Evolutionary conservation across 371 early-diverging fungal species (phyloP).

Genomic region (Rhizopus arrhizus): DNA sequence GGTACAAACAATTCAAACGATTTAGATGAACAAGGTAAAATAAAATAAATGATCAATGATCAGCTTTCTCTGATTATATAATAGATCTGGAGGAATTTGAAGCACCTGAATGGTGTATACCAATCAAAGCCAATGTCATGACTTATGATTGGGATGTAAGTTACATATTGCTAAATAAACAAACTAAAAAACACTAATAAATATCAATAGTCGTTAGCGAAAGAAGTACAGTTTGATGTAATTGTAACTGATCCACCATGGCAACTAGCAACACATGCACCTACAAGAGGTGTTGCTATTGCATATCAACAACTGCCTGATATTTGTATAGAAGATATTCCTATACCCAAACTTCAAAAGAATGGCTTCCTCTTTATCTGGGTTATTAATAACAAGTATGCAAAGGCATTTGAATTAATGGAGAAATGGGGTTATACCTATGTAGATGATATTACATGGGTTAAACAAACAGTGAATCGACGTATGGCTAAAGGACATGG

Average conservation of each 20-base stretch:
- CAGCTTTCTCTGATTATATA: constrained; percentile 12
- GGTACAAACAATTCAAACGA: constrained; percentile 38
- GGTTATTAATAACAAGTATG: constrained; percentile 96
- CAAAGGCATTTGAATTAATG: constrained; percentile 90
- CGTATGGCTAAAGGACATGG: constrained; percentile 96
- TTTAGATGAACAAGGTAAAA: constrained; percentile 34
- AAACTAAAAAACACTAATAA: constrained; percentile 3
- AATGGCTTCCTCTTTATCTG: constrained; percentile 94
- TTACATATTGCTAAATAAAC: constrained; percentile 14
- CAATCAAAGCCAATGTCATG: constrained; percentile 93
- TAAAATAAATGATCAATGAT: background rate
- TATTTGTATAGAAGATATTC: constrained; percentile 86
- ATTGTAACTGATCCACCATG: constrained; percentile 95
- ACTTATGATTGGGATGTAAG: constrained; percentile 89
- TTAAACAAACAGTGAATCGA: constrained; percentile 93
- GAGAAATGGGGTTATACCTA: constrained; percentile 92
- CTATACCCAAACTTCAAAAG: constrained; percentile 79
- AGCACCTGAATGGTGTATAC: constrained; percentile 93
- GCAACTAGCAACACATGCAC: constrained; percentile 94
- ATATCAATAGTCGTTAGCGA: constrained; percentile 61
- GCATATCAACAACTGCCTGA: constrained; percentile 94
- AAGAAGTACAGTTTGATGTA: constrained; percentile 86
- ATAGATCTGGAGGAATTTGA: constrained; percentile 81
- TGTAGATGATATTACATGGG: constrained; percentile 95
- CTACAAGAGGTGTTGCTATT: constrained; percentile 93